Conservation (phyloP, 768 basidiomycete genomes). For the Filobasidium wieringae region DNA sequence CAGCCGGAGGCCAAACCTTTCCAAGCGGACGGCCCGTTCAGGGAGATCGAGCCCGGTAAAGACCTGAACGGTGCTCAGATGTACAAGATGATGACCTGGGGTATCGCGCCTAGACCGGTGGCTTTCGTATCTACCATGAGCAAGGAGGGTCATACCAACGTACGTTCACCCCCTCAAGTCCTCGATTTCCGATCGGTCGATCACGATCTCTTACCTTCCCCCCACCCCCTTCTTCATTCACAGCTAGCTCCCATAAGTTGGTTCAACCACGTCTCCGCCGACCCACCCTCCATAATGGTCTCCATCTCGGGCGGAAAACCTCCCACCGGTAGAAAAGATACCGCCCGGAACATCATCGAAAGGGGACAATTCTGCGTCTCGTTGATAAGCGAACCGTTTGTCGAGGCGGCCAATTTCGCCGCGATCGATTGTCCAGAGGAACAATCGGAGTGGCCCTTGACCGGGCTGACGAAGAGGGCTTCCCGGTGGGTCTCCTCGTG, state of each 20-base stretch:
- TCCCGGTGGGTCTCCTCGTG: conserved; percentile 25
- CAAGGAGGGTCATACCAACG: conserved; percentile 47
- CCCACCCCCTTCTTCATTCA: no score
- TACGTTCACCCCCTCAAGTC: conserved; percentile 27
- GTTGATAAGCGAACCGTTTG: conserved; percentile 52
- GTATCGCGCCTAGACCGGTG: conserved; percentile 56
- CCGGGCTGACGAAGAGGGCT: conserved; percentile 28
- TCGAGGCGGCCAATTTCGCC: conserved; percentile 41
- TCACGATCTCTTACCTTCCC: neutral
- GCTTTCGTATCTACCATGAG: conserved; percentile 56
- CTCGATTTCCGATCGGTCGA: neutral
- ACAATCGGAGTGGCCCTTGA: conserved; percentile 38
- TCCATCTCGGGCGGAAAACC: conserved; percentile 45
- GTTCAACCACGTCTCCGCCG: conserved; percentile 53
- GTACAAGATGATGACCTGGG: conserved; percentile 50
- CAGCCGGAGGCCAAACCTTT: conserved; percentile 8
- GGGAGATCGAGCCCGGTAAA: conserved; percentile 7
- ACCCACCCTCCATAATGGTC: conserved; percentile 57
- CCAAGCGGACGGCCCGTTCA: conserved; percentile 1
- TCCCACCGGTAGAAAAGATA: conserved; percentile 41
- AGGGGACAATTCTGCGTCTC: conserved; percentile 61
- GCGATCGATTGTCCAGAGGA: conserved; percentile 36
- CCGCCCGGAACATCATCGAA: conserved; percentile 52
- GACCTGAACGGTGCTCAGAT: conserved; percentile 12
- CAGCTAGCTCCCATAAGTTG: conserved; percentile 42